Conservation (phyloP, 2,329 filamentous ascomycete genomes). For the Dichotomopilus funicola region DNA sequence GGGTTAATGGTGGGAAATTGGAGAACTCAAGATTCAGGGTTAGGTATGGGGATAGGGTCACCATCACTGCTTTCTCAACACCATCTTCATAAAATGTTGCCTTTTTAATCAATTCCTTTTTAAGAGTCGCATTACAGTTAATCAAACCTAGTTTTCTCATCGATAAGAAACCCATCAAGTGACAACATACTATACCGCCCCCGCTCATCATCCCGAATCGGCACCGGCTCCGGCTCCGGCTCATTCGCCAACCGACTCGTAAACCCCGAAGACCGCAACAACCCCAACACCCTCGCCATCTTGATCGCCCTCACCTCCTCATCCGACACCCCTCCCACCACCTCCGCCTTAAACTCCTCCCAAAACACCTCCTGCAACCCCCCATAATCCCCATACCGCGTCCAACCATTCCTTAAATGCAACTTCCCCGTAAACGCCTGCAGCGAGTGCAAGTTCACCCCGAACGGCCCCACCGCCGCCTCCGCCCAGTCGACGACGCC, state of each 20-base stretch:
- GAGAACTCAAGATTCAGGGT: constrained; percentile 13
- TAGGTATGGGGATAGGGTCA: no score
- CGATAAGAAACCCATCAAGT: constrained; percentile 33
- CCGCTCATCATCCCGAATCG: constrained; percentile 28
- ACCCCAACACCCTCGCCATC: constrained; percentile 29
- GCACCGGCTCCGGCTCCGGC: constrained; percentile 28
- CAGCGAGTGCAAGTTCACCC: constrained; percentile 33
- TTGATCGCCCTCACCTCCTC: constrained; percentile 27
- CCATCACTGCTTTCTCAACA: no score
- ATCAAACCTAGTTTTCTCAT: constrained; percentile 27
- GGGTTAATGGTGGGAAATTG: constrained; percentile 10
- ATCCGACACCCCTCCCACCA: constrained; percentile 23
- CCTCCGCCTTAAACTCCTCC: constrained; percentile 27
- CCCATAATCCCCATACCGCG: constrained; percentile 30
- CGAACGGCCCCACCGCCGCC: constrained; percentile 35
- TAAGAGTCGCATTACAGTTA: no score
- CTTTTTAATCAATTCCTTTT: no score
- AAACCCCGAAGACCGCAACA: constrained; percentile 32
- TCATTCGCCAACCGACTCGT: constrained; percentile 34
- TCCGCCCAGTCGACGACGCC: constrained; percentile 40
- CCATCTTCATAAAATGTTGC: no score
- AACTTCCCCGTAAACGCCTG: constrained; percentile 30
- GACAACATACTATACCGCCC: constrained; percentile 34
- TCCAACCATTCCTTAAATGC: constrained; percentile 32
- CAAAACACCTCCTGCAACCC: constrained; percentile 29